These are phyloP conservation scores for Dactylis glomerata DNA, from an alignment of 176 grass and related monocot species.

Conservation along the genomic window DNA sequence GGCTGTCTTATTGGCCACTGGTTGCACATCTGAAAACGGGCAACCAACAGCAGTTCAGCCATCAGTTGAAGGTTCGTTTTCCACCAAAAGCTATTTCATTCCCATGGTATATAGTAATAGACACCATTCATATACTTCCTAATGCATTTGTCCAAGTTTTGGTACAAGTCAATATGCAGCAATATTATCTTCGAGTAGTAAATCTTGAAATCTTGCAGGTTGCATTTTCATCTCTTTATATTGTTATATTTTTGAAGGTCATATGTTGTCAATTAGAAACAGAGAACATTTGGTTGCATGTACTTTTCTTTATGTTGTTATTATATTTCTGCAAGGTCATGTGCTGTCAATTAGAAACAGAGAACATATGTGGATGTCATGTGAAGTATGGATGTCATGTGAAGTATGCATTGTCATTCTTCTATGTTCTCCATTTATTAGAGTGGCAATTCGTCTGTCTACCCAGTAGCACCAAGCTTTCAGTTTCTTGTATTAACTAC, in stretches of 20 bases:
- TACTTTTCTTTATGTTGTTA: too few species aligned
- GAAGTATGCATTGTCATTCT: background rate
- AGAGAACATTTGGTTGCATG: background rate
- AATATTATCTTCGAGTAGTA: background rate
- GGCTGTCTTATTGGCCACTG: constrained; percentile 34
- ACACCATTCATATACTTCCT: background rate
- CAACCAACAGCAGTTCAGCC: constrained; percentile 12
- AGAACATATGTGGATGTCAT: background rate
- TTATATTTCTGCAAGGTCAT: background rate
- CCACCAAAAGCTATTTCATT: background rate
- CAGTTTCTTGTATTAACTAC: background rate
- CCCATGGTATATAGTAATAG: background rate
- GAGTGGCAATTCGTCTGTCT: background rate
- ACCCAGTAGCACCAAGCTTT: background rate
- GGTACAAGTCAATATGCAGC: background rate
- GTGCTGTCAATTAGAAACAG: background rate
- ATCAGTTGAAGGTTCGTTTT: constrained; percentile 44
- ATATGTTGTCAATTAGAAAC: background rate
- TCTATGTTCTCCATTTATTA: background rate
- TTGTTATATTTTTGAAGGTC: background rate
- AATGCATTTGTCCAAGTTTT: background rate
- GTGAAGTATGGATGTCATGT: background rate
- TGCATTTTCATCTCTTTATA: background rate
- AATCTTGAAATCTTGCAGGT: background rate
- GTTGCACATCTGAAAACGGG: constrained; percentile 38